Evolutionary conservation across 129 eudicot genomes (phyloP).

Genomic region (Ambrosia trifida): DNA sequence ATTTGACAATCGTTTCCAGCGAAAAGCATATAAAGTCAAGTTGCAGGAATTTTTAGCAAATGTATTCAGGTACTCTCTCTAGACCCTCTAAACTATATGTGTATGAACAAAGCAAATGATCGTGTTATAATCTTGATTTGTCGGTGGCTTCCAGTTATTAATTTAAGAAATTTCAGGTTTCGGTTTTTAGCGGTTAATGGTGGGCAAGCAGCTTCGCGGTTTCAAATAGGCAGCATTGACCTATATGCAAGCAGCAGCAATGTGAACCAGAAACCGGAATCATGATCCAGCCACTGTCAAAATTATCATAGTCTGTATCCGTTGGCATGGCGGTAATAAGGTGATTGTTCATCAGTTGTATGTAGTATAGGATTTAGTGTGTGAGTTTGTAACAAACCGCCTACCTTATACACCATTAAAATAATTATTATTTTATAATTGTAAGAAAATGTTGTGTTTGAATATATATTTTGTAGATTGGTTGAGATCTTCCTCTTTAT

Average conservation of each 20-base stretch:
- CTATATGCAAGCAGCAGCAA: constrained; percentile 47
- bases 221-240: constrained; percentile 90
- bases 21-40: constrained; percentile 57
- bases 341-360: background rate
- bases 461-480: background rate
- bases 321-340: background rate
- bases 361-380: background rate
- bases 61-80: constrained; percentile 61
- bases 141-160: background rate
- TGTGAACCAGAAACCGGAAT: constrained; percentile 1
- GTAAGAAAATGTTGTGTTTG: constrained; percentile 7
- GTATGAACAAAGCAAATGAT: background rate
- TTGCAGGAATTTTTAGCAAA: constrained; percentile 49
- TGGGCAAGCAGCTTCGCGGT: constrained; percentile 53
- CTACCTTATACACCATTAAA: background rate
- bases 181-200: constrained; percentile 67
- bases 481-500: background rate
- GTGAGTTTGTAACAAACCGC: background rate
- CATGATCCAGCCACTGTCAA: background rate
- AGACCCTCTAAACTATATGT: background rate
- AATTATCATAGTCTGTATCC: background rate
- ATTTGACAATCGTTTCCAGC: constrained; percentile 71
- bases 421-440: background rate
- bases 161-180: constrained; percentile 48
- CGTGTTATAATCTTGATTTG: constrained; percentile 2